phyloP scores from a whole-genome alignment of 2,329 filamentous ascomycete genomes.

The Fulvia fulva region DNA sequence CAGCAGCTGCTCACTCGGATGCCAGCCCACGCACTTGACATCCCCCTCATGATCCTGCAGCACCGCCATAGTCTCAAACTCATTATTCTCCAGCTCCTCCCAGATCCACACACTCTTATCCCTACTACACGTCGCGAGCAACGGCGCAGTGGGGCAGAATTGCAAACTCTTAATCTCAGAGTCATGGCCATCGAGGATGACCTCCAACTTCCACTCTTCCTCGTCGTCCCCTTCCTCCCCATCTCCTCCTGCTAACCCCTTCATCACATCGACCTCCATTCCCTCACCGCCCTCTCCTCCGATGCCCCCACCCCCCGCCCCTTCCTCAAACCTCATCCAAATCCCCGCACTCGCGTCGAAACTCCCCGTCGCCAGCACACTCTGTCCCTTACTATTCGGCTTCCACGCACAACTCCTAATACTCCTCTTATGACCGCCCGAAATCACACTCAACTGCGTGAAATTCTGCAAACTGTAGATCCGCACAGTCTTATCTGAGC shows the following conservation, averaged over 20 bases:
- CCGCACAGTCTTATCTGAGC: constrained; percentile 79
- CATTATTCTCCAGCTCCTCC: constrained; percentile 93
- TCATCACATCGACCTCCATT: constrained; percentile 33
- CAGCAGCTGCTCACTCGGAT: constrained; percentile 72
- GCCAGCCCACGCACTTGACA: constrained; percentile 92
- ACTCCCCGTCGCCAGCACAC: constrained; percentile 83
- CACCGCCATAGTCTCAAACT: constrained; percentile 95
- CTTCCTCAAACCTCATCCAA: constrained; percentile 63
- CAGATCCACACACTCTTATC: constrained; percentile 98
- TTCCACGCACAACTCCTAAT: constrained; percentile 89
- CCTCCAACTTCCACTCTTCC: constrained; percentile 87
- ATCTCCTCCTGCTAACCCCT: constrained; percentile 26
- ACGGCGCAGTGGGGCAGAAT: constrained; percentile 69
- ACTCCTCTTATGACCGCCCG: constrained; percentile 84
- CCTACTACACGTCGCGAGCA: constrained; percentile 83
- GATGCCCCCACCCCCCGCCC: constrained; percentile 22
- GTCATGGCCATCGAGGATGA: constrained; percentile 92
- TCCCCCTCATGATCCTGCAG: constrained; percentile 92
- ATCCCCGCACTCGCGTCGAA: constrained; percentile 87
- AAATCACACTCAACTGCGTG: constrained; percentile 71
- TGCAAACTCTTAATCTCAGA: constrained; percentile 81
- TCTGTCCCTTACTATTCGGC: constrained; percentile 59
- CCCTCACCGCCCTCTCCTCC: constrained; percentile 12
- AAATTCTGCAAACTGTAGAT: constrained; percentile 84
- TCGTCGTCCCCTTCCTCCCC: constrained; percentile 53